Evolutionary conservation across 441 rosid genomes (phyloP).

Genomic region (Aquilaria agallochum): DNA sequence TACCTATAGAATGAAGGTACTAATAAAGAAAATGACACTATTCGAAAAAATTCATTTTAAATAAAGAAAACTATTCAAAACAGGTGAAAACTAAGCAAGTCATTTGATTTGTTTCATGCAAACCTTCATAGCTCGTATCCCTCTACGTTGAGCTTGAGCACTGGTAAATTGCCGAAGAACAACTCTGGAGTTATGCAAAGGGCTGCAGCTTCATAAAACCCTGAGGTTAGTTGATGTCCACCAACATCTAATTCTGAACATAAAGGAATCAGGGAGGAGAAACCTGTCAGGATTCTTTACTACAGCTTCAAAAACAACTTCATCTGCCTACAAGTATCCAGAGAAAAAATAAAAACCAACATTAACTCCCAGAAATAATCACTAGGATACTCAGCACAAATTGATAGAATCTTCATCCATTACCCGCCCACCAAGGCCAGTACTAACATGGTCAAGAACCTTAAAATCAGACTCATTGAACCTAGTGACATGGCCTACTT

Average conservation of each 20-base stretch:
- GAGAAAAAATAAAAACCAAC: conserved; percentile 2
- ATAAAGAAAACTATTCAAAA: too few species aligned
- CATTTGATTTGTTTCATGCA: neutral
- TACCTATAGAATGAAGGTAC: conserved; percentile 43
- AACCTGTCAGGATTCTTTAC: conserved; percentile 73
- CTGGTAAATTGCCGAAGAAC: conserved; percentile 74
- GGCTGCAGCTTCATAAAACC: conserved; percentile 52
- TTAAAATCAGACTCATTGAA: conserved; percentile 77
- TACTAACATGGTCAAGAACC: conserved; percentile 72
- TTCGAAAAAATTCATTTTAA: neutral
- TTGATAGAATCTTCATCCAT: conserved; percentile 2
- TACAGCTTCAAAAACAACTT: conserved; percentile 79
- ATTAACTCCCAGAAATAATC: neutral
- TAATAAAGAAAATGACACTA: conserved; percentile 1
- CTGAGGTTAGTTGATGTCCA: conserved; percentile 18
- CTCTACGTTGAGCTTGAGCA: conserved; percentile 80
- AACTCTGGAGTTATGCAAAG: conserved; percentile 72
- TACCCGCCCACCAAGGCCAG: conserved; percentile 93
- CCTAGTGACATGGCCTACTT: conserved; percentile 55
- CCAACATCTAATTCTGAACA: conserved; percentile 2
- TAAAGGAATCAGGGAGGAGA: conserved; percentile 2
- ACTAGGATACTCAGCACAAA: neutral
- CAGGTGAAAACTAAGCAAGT: too few species aligned
- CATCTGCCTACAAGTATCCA: conserved; percentile 60
- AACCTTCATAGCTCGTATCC: conserved; percentile 92